Evolutionary conservation across 305 asterid genomes (phyloP).

Genomic region (Fraxinus greggii): DNA sequence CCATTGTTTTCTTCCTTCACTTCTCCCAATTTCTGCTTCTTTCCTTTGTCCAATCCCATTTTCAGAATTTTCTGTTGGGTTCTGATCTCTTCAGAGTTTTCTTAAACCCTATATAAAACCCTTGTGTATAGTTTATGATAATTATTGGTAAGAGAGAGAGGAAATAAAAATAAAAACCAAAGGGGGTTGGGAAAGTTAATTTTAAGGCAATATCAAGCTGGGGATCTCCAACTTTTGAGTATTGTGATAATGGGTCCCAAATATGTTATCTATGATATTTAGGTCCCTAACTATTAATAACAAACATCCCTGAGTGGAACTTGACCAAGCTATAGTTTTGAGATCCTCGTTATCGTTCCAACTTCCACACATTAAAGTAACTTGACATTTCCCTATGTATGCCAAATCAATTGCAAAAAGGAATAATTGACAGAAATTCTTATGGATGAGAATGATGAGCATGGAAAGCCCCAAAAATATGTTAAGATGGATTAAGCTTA

Average conservation of each 20-base stretch:
- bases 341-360: neutral
- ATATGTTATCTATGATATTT: neutral
- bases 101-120: conserved; percentile 28
- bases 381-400: neutral
- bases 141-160: neutral
- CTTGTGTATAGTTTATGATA: neutral
- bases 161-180: neutral
- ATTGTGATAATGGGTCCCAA: neutral
- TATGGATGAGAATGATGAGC: neutral
- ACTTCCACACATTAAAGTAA: neutral
- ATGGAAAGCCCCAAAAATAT: neutral
- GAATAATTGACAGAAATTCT: neutral
- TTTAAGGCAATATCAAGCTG: neutral
- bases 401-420: neutral
- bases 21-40: conserved; percentile 45
- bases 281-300: neutral
- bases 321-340: neutral
- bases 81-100: neutral
- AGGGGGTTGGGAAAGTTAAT: neutral
- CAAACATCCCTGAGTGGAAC: neutral
- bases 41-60: conserved; percentile 46
- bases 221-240: neutral
- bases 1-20: conserved; percentile 24
- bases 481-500: neutral
- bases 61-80: neutral